Evolutionary conservation across 2,329 filamentous ascomycete genomes (phyloP), one percentile per base, ranked within the genome.

Genomic region (Raffaelea arxii): DNA sequence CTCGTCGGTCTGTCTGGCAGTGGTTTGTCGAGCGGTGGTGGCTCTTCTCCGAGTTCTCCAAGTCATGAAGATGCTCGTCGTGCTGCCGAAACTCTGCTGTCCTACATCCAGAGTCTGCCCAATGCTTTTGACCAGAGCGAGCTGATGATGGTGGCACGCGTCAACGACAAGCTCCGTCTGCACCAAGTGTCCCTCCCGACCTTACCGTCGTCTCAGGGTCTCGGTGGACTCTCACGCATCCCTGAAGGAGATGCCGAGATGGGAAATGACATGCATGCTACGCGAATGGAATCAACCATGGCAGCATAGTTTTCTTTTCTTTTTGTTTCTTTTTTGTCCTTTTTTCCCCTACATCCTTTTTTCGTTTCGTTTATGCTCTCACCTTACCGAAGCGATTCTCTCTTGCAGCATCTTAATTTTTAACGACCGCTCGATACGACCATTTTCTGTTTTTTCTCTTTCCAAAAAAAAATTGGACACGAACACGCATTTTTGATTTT

Each of bases 1-100:
- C 48, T 41, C 27, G 36, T 11, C 23, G 44, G 40, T 37, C 30
- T 25, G 6, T 36, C 32, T n/a, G 16, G 53, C 21, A 25, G 25
- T 9, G 46, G 49, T 9, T 51, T 52, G 4, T 18, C 48, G 50
- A 9, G 47, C 61, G 42, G 67, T 64, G 16, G 64, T 67, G 2
- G 68, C 50, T 74, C 75, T 36, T 74, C 78, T 43, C 74, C 82
- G 2, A 75, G 65, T 24, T 84, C 84, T 2, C 85, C 84, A 0
- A 88, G 83, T 0, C 85, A 89, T 54, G 89, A 96, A 55, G 89
- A 97, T 62, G 90, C 90, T 4, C 77, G 86, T 35, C 76, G 80
- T 44, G 91, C 90, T 2, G 75, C 94, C 4, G 83, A 91, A 56
- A 81, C 90, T 3, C 78, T 96, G 19, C 76, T 94, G 61, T 82